Evolutionary conservation across 306 rosid genomes (phyloP).

Genomic region (Gillenia trifoliata): DNA sequence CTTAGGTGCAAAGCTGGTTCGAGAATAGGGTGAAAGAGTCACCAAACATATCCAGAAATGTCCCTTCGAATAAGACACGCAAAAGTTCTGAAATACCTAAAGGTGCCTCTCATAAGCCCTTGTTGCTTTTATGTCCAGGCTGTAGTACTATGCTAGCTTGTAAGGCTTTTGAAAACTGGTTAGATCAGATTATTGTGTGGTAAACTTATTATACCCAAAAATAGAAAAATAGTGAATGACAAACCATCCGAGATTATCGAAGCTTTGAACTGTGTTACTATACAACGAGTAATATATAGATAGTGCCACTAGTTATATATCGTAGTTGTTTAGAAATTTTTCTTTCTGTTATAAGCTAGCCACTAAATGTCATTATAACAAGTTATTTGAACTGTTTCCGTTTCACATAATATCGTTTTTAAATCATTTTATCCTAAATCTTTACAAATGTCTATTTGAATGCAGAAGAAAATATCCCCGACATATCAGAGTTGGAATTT

Average conservation of each 20-base stretch:
- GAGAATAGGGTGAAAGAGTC: slow-evolving; percentile 43
- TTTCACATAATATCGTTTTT: not conserved
- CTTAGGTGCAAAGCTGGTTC: slow-evolving; percentile 78
- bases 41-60: slow-evolving; percentile 32
- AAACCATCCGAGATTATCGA: not conserved
- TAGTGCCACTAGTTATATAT: not conserved
- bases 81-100: slow-evolving; percentile 29
- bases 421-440: slow-evolving; percentile 10
- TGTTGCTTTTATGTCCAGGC: slow-evolving; percentile 8
- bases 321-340: not conserved
- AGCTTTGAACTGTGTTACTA: not conserved
- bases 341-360: not conserved
- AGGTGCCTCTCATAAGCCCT: slow-evolving; percentile 29
- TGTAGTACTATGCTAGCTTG: not conserved
- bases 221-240: not conserved
- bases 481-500: slow-evolving; percentile 70
- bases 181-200: not conserved
- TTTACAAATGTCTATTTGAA: slow-evolving; percentile 8
- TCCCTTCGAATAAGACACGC: slow-evolving; percentile 36
- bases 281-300: no score
- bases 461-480: slow-evolving; percentile 43
- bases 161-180: not conserved
- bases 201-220: not conserved
- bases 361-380: not conserved
- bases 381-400: not conserved